Evolutionary conservation across 805 yeast species (phyloP).

Genomic region (Barnettozyma botsteinii): DNA sequence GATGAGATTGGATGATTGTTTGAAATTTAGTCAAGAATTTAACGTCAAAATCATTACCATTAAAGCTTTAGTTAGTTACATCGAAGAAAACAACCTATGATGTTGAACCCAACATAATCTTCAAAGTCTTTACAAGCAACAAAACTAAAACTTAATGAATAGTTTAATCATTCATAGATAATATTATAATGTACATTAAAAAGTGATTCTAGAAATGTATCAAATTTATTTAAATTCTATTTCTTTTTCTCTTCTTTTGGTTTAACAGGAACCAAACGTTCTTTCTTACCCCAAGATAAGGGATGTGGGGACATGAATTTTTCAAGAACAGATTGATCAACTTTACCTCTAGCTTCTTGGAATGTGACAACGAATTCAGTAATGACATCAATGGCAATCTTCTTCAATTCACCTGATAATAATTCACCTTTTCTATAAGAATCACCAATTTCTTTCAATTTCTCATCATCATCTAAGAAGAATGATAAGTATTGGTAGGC

Average conservation of each 20-base stretch:
- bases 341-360: conserved; percentile 69
- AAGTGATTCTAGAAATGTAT: neutral
- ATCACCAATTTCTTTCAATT: conserved; percentile 54
- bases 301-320: conserved; percentile 82
- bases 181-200: neutral
- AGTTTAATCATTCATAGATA: neutral
- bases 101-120: neutral
- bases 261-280: conserved; percentile 68
- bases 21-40: conserved; percentile 55
- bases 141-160: too few species aligned
- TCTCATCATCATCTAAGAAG: conserved; percentile 83
- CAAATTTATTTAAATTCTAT: neutral
- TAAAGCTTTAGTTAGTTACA: conserved; percentile 59
- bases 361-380: conserved; percentile 75
- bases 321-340: conserved; percentile 56
- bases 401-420: conserved; percentile 90
- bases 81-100: conserved; percentile 23
- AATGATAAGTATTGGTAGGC: conserved; percentile 90
- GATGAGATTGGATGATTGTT: conserved; percentile 90
- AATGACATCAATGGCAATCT: conserved; percentile 71
- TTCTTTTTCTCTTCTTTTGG: conserved; percentile 31
- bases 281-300: conserved; percentile 66
- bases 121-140: too few species aligned
- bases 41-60: conserved; percentile 72
- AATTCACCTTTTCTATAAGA: conserved; percentile 75